Base-by-base conservation (phyloP, 2,329 filamentous ascomycete genomes). In the Cryphonectria radicalis region DNA sequence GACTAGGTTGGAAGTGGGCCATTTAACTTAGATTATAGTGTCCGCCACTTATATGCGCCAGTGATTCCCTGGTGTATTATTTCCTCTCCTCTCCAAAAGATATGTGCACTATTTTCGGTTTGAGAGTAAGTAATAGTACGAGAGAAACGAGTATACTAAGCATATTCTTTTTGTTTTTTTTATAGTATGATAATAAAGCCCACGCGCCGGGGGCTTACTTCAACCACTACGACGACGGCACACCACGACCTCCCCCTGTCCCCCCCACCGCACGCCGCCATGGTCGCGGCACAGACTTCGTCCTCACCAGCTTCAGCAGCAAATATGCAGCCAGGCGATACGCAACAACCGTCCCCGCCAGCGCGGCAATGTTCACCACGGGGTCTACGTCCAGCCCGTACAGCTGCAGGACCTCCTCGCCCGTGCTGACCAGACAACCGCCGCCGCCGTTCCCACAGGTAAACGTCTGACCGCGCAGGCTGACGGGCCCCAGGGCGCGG, bases 381-480 rank as follows among this genome's bases (percentile, higher is more conserved):
- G 89, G 87, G 75, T 91, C 83, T 14, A 85, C 88, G 68, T 93
- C 84, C 69, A 94, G 82, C 66, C 88, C 87, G 78, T 94, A 95
- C 69, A 94, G 76, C 62, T 87, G 79, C 65, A 95, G 79, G 0
- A 92, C 92, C 75, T 94, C 84, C 75, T 90, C 83, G 0, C 92
- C 92, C 0, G 86, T 91, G 63, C 86, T 83, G 59, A 93, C 89
- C 0, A 89, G 87, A 77, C 92, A 95, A 17, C 77, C 78, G 0
- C 91, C 92, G 68, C 88, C 80, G 0, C 86, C 84, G 13, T 94
- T 84, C 2, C 84, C 86, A 77, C 92, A 95, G 1, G 87, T 88
- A 75, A 95, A 94, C 0, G 77, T 70, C 8, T 93, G 85, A 0
- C 84, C 85, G 8, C 84, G 81, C 46, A 95, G 79, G 0, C 89